phyloP scores from a whole-genome alignment of 345 rosid species.

The Xanthoceras sorbifolium region DNA sequence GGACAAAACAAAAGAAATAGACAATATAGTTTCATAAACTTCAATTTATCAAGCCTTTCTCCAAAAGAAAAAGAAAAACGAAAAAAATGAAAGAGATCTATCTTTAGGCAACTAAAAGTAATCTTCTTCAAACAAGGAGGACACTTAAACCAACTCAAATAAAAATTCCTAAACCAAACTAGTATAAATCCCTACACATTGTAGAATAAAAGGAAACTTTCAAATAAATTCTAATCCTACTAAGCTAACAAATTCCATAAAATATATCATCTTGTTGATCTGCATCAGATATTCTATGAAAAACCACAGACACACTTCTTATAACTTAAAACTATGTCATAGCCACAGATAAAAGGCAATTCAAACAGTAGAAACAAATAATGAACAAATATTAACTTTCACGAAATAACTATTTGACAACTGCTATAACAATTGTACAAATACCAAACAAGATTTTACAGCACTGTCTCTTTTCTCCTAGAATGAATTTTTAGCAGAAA shows the following conservation, averaged over 20 bases:
- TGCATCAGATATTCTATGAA: not conserved
- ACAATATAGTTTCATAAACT: too few relatives aligned
- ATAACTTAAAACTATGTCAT: not conserved
- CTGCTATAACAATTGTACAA: not conserved
- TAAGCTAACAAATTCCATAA: not conserved
- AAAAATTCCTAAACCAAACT: not conserved
- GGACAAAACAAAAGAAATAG: too few relatives aligned
- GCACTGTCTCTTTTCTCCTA: not conserved
- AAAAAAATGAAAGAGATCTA: too few relatives aligned
- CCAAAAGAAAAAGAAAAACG: too few relatives aligned
- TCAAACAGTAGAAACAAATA: not conserved
- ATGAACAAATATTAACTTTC: not conserved
- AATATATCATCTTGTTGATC: not conserved
- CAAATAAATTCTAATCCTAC: not conserved
- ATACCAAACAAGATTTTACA: not conserved
- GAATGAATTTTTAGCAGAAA: not conserved
- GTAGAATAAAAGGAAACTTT: too few relatives aligned
- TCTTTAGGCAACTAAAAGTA: too few relatives aligned
- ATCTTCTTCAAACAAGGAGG: too few relatives aligned
- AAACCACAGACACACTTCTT: conserved; percentile 1
- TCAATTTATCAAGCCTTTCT: too few relatives aligned
- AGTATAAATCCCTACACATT: not conserved
- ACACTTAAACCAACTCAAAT: not conserved
- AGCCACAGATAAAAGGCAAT: not conserved
- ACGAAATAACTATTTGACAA: not conserved